Conservation (phyloP, 2,329 filamentous ascomycete genomes). For the Albophoma yamanashiensis region DNA sequence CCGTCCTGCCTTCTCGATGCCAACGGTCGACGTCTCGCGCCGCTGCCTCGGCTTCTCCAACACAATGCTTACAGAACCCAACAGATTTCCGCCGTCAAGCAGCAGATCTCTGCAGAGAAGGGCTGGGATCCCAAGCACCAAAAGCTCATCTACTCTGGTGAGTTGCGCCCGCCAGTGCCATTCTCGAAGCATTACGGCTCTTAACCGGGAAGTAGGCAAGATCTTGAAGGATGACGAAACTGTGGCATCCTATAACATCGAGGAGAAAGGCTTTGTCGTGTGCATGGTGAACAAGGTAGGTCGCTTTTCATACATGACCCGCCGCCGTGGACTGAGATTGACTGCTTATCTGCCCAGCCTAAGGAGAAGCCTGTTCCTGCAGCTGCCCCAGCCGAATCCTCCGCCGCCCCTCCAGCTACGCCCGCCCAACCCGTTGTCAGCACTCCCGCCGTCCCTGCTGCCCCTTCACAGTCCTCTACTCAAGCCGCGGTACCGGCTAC, state of each 20-base stretch:
- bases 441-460: constrained; percentile 47
- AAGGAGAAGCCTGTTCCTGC: constrained; percentile 53
- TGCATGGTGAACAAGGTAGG: constrained; percentile 95
- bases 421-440: constrained; percentile 43
- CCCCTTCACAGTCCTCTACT: constrained; percentile 29
- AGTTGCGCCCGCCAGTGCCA: constrained; percentile 13
- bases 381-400: constrained; percentile 41
- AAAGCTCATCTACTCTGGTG: constrained; percentile 98
- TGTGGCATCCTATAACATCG: constrained; percentile 93
- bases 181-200: constrained; percentile 6
- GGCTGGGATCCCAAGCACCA: constrained; percentile 84
- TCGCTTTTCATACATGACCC: too few relatives aligned
- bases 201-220: constrained; percentile 57
- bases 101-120: constrained; percentile 85
- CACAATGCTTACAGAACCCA: constrained; percentile 3
- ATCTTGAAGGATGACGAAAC: constrained; percentile 97
- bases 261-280: constrained; percentile 98
- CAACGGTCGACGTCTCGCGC: constrained; percentile 2
- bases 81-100: constrained; percentile 82
- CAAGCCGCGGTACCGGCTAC: constrained; percentile 40
- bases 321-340: background rate
- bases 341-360: constrained; percentile 17
- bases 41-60: background rate
- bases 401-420: constrained; percentile 48
- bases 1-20: constrained; percentile 14